Evolutionary conservation across 1,284 basidiomycete genomes (phyloP).

Genomic region (Marasmius fiardii): DNA sequence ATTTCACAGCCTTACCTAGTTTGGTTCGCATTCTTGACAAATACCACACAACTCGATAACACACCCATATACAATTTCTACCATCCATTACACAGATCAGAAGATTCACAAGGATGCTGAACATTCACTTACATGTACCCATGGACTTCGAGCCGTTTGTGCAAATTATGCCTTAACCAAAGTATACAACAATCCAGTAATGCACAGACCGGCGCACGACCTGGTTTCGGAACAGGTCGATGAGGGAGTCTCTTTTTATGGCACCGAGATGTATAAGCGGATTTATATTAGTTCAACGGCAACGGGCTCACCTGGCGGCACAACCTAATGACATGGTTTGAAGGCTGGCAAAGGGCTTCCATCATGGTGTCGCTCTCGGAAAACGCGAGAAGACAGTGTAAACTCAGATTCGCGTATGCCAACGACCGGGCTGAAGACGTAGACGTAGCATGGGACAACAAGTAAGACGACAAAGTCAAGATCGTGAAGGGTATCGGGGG

Average conservation of each 20-base stretch:
- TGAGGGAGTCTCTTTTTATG: slow-evolving; percentile 44
- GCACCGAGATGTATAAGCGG: too few species aligned
- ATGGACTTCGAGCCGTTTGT: slow-evolving; percentile 52
- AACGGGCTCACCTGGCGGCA: slow-evolving; percentile 63
- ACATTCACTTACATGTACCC: slow-evolving; percentile 56
- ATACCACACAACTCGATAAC: slow-evolving; percentile 51
- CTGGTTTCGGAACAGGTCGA: slow-evolving; percentile 36
- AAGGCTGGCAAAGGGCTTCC: slow-evolving; percentile 38
- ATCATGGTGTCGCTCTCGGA: slow-evolving; percentile 47
- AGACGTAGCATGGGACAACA: slow-evolving; percentile 61
- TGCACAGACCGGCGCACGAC: slow-evolving; percentile 47
- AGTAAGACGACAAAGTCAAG: slow-evolving; percentile 56
- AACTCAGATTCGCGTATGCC: slow-evolving; percentile 54
- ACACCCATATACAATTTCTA: slow-evolving; percentile 53
- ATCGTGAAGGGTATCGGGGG: slow-evolving; percentile 41
- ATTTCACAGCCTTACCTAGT: slow-evolving; percentile 37
- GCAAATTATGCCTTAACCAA: slow-evolving; percentile 67
- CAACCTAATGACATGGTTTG: slow-evolving; percentile 38
- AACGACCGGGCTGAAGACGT: slow-evolving; percentile 51
- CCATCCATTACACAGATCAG: background rate
- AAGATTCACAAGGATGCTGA: background rate
- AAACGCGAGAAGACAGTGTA: slow-evolving; percentile 48
- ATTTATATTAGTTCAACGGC: too few species aligned
- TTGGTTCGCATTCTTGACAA: slow-evolving; percentile 47
- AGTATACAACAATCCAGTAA: slow-evolving; percentile 62